Evolutionary conservation across 805 yeast genomes (phyloP), one percentile per base, ranked within the genome.

Genomic region (Zygosaccharomyces siamensis): DNA sequence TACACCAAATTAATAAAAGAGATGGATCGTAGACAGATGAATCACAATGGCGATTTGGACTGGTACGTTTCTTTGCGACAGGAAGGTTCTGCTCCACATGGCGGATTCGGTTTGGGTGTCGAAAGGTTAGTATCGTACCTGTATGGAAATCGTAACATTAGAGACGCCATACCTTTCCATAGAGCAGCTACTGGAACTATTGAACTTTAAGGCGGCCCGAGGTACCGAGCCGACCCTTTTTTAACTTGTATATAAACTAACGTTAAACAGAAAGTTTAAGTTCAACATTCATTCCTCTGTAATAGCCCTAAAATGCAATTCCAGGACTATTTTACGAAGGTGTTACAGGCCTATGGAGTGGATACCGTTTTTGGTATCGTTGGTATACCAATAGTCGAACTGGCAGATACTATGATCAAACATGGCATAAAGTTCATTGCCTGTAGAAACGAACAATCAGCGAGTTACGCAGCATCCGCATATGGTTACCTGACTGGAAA

Each of bases 81-180:
- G 52, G 82, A 85, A 57, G 98, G 97, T 0, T 72, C 86, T 2
- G 83, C 83, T 20, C 96, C 97, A 0, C 98, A 92, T 63, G 99
- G 99, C 42, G 99, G 99, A 0, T 93, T 85, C 68, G 99, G 99
- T 0, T 72, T 93, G 73, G 99, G 99, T 0, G 80, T 90, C 56
- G 99, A 93, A 65, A 72, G 99, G 51, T 68, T 93, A 27, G 65
- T 93, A 12, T 80, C 85, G 47, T 90, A 83, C 56, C 69, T 89
- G 47, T 75, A 82, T 6, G 89, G 83, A 3, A 73, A 84, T 16
- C 90, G 84, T 27, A 93, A 90, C 62, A 80, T 93, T 38, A 77
- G 86, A 56, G 99, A 93, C 59, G 86, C 86, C 7, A 82, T 87
- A 20, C 88, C 96, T 1, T 90, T 92, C 63, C 90, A 96, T 2